These are phyloP conservation scores for Beverwykella pulmonaria DNA, from an alignment of 495 filamentous ascomycete genomes.

Conservation along the genomic window DNA sequence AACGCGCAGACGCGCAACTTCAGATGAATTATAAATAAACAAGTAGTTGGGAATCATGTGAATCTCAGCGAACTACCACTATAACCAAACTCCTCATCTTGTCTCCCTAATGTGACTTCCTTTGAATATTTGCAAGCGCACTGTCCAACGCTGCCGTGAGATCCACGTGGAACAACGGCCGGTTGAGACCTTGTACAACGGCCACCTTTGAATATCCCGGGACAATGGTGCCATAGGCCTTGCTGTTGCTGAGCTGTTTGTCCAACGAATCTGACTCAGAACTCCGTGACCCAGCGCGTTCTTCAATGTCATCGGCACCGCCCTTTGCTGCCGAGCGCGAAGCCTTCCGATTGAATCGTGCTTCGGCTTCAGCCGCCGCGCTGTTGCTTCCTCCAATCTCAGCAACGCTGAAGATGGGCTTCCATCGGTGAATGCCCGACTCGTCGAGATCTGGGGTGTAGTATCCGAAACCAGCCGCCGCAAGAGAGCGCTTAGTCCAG, in stretches of 20 bases:
- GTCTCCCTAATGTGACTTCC: conserved; percentile 37
- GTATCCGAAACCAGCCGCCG: conserved; percentile 90
- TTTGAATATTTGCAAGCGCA: conserved; percentile 76
- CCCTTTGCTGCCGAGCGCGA: conserved; percentile 14
- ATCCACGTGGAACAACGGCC: conserved; percentile 94
- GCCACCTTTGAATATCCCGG: conserved; percentile 53
- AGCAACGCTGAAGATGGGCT: conserved; percentile 93
- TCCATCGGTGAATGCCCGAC: conserved; percentile 69
- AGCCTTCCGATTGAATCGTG: conserved; percentile 42
- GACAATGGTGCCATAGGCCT: conserved; percentile 44
- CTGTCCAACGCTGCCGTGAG: conserved; percentile 89
- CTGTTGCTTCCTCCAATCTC: conserved; percentile 76
- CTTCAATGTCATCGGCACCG: conserved; percentile 40
- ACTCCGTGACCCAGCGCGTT: conserved; percentile 37
- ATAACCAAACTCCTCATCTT: not conserved
- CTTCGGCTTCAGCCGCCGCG: conserved; percentile 64
- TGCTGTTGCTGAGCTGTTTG: conserved; percentile 52
- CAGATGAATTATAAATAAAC: not conserved
- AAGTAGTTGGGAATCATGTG: not conserved
- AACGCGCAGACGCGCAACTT: not conserved
- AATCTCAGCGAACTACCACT: not conserved
- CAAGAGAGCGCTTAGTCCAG: conserved; percentile 95
- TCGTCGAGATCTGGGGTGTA: conserved; percentile 62
- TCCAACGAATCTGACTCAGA: conserved; percentile 46
- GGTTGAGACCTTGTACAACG: conserved; percentile 79